These are phyloP conservation scores for Solanum tarapatanum DNA, from an alignment of 257 asterid species.

Conservation along the genomic window DNA sequence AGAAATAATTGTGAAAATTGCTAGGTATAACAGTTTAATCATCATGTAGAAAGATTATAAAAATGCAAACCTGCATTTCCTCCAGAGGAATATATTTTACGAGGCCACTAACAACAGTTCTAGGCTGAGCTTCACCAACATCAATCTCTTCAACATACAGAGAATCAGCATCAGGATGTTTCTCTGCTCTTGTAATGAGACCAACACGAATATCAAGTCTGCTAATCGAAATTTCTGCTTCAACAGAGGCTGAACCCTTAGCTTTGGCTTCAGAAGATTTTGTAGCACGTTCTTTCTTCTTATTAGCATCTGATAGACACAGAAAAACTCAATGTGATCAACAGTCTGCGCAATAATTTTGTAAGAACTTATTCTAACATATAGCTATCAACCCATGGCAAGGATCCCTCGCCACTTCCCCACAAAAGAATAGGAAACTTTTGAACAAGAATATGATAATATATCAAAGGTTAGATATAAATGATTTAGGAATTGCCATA, in stretches of 20 bases:
- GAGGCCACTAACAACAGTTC: slow-evolving; percentile 95
- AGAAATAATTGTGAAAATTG: neutral
- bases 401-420: neutral
- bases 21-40: neutral
- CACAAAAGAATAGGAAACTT: neutral
- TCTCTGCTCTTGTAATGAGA: slow-evolving; percentile 65
- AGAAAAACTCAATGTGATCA: neutral
- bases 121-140: slow-evolving; percentile 83
- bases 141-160: slow-evolving; percentile 96
- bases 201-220: slow-evolving; percentile 93
- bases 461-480: neutral
- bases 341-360: neutral
- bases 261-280: slow-evolving; percentile 57
- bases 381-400: neutral
- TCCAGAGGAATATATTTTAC: slow-evolving; percentile 86
- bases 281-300: slow-evolving; percentile 49
- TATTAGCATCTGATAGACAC: slow-evolving; percentile 34
- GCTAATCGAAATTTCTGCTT: slow-evolving; percentile 50
- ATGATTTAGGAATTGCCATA: neutral
- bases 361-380: neutral
- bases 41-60: slow-evolving; percentile 16
- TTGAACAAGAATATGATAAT: neutral
- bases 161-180: slow-evolving; percentile 93
- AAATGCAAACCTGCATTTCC: slow-evolving; percentile 70
- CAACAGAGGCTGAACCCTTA: slow-evolving; percentile 40